Base-by-base conservation (phyloP, 2,329 filamentous ascomycete species). In the Botrytis hyacinthi region DNA sequence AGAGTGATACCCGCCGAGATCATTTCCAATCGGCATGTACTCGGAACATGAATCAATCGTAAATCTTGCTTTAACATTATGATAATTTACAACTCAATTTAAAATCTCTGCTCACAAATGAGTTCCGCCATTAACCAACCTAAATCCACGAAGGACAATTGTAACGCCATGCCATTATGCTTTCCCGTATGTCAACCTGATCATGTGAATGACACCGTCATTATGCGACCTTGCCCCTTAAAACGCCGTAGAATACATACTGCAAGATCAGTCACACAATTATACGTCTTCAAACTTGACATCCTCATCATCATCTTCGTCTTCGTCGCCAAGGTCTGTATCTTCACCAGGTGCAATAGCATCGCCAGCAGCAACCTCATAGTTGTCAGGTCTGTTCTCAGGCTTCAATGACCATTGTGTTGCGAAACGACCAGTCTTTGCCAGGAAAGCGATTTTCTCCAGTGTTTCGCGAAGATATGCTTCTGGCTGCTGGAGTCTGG, bases 401-500 rank as follows among this genome's bases (percentile, higher is more conserved):
- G 88, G 86, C 81, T 92, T 93, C 73, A 98, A 84, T 78, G 91
- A 91, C 90, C 94, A 98, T 77, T 92, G 91, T 81, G 94, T 95
- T 70, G 93, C 92, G 81, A 97, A 97, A 4, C 90, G 88, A 40
- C 95, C 95, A 65, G 90, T 91, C 82, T 94, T 93, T 81, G 97
- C 91, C 75, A 97, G 84, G 32, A 92, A 89, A 0, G 94, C 95
- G 74, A 98, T 89, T 80, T 94, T 90, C 76, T 95, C 92, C 77
- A 99, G 84, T 0, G 91, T 92, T 81, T 96, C 90, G 72, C 95
- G 94, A 75, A 99, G 88, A 82, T 95, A 98, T n/a, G 92, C 91
- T 81, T 98, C 96, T 1, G 96, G 96, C 83, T 99, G 96, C 74
- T 91, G 89, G 57, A 97, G 88, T 75, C 88, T 85, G 69, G 90